phyloP scores from a whole-genome alignment of 441 rosid genomes.

The Hura crepitans region DNA sequence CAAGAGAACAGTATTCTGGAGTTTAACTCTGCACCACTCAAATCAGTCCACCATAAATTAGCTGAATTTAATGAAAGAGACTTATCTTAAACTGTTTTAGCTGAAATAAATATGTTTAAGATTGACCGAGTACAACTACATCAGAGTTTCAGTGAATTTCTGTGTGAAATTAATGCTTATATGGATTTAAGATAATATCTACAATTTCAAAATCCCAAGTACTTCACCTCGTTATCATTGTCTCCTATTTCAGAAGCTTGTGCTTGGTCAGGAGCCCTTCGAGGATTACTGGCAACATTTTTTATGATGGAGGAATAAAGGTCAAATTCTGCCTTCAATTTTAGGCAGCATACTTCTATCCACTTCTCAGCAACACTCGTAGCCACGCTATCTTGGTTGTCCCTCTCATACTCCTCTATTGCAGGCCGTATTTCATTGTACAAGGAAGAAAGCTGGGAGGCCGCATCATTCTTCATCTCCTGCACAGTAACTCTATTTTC shows the following conservation, averaged over 20 bases:
- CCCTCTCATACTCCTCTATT: slow-evolving; percentile 90
- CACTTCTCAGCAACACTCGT: slow-evolving; percentile 94
- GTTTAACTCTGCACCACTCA: no score
- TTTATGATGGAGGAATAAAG: slow-evolving; percentile 65
- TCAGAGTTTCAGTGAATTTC: not conserved
- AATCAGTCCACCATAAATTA: no score
- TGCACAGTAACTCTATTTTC: slow-evolving; percentile 29
- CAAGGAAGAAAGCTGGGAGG: slow-evolving; percentile 44
- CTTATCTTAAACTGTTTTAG: no score
- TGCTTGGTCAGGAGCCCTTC: slow-evolving; percentile 27
- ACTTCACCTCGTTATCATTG: slow-evolving; percentile 32
- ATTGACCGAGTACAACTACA: not conserved
- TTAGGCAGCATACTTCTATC: slow-evolving; percentile 75
- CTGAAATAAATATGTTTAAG: not conserved
- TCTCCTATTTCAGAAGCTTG: slow-evolving; percentile 21
- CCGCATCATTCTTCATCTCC: slow-evolving; percentile 67
- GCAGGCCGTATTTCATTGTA: slow-evolving; percentile 82
- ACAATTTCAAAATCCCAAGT: slow-evolving; percentile 28
- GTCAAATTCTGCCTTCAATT: slow-evolving; percentile 80
- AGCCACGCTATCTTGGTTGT: slow-evolving; percentile 80
- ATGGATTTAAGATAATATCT: not conserved
- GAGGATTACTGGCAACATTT: slow-evolving; percentile 51
- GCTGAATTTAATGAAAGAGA: no score
- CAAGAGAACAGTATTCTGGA: no score
- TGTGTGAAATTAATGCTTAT: not conserved